Evolutionary conservation across 768 basidiomycete genomes (phyloP).

Genomic region (Leucocoprinus sp.): DNA sequence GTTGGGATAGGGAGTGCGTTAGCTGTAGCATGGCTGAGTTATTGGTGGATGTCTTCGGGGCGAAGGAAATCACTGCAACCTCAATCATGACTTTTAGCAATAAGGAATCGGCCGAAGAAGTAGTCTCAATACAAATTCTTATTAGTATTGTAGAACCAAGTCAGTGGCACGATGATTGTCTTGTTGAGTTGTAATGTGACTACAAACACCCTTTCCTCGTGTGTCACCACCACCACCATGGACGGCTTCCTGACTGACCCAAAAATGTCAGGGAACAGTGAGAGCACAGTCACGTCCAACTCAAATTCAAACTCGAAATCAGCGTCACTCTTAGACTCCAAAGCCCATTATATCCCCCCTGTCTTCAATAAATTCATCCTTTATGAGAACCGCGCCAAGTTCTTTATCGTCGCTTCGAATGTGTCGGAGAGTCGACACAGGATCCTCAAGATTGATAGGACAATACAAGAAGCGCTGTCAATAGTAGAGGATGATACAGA

Average conservation of each 20-base stretch:
- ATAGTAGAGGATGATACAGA: slow-evolving; percentile 84
- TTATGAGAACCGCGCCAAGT: slow-evolving; percentile 86
- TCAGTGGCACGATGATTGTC: neutral
- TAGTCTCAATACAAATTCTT: too few species aligned
- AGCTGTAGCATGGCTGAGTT: slow-evolving; percentile 11
- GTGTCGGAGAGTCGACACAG: slow-evolving; percentile 81
- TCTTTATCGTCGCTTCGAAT: slow-evolving; percentile 90
- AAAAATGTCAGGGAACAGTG: slow-evolving; percentile 10
- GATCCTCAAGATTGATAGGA: slow-evolving; percentile 91
- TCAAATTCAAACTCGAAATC: neutral
- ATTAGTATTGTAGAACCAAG: too few species aligned
- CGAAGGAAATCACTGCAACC: neutral
- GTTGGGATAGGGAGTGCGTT: slow-evolving; percentile 10
- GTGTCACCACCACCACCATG: neutral
- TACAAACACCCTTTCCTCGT: neutral
- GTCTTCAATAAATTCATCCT: slow-evolving; percentile 81
- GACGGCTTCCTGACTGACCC: slow-evolving; percentile 7
- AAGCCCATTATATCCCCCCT: slow-evolving; percentile 9
- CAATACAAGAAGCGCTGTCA: slow-evolving; percentile 60
- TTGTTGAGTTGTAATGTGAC: slow-evolving; percentile 3
- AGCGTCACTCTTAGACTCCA: neutral
- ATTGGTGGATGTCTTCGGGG: slow-evolving; percentile 12
- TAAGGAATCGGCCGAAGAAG: too few species aligned
- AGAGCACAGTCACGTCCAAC: neutral
- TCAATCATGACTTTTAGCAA: neutral